A percentile compares a stretch with the other conserved stretches of the same genome.
Conservation (phyloP, 805 yeast species). For the Metschnikowia lochheadii region DNA sequence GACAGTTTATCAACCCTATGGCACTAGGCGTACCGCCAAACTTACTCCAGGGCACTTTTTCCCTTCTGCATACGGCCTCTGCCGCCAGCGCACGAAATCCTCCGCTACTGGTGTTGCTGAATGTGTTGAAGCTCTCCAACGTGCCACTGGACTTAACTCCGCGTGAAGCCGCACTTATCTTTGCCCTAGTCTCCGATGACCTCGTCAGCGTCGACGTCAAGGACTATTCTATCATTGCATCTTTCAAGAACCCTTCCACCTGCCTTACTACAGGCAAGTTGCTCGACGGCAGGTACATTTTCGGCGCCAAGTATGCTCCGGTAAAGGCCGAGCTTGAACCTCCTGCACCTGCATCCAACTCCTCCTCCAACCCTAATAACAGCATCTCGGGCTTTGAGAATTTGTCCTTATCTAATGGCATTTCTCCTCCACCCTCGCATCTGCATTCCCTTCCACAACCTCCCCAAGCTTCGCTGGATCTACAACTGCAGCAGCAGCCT, state of each 20-base stretch:
- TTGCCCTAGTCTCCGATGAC: slow-evolving; percentile 65
- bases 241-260: slow-evolving; percentile 34
- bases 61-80: slow-evolving; percentile 3
- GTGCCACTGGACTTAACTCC: slow-evolving; percentile 59
- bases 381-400: slow-evolving; percentile 18
- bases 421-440: slow-evolving; percentile 31
- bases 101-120: slow-evolving; percentile 3
- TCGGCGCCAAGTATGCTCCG: slow-evolving; percentile 35
- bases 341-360: slow-evolving; percentile 12
- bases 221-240: slow-evolving; percentile 32
- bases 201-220: slow-evolving; percentile 46
- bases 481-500: slow-evolving; percentile 6
- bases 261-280: slow-evolving; percentile 39
- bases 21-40: slow-evolving; percentile 7
- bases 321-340: slow-evolving; percentile 34
- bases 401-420: slow-evolving; percentile 26
- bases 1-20: slow-evolving; percentile 14
- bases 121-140: slow-evolving; percentile 38
- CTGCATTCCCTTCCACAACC: slow-evolving; percentile 8
- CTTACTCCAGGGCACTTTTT: slow-evolving; percentile 3
- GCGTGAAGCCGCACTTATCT: slow-evolving; percentile 65
- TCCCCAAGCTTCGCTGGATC: slow-evolving; percentile 1
- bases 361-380: slow-evolving; percentile 15
- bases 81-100: neutral
- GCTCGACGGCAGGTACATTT: slow-evolving; percentile 38